These are phyloP conservation scores for Talaromyces sp. DNA, from an alignment of 2,329 filamentous ascomycete species.

Conservation along the genomic window DNA sequence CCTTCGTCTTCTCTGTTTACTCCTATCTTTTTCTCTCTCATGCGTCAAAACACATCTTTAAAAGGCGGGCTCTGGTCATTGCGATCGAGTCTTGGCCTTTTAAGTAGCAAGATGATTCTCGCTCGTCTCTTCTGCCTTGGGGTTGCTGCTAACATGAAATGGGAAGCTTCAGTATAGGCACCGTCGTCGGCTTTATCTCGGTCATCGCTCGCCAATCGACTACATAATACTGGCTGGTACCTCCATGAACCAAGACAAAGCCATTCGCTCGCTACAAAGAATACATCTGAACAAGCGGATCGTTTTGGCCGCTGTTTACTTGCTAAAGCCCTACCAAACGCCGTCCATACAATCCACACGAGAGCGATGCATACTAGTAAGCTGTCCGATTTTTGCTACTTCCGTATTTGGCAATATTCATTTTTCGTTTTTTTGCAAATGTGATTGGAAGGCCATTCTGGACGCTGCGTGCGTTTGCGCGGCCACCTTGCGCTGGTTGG, in stretches of 20 bases:
- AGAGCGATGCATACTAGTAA: background rate
- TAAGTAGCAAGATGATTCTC: background rate
- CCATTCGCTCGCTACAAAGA: background rate
- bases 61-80: background rate
- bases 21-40: background rate
- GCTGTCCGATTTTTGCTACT: background rate
- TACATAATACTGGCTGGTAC: background rate
- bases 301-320: background rate
- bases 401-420: background rate
- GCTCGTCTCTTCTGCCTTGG: background rate
- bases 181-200: background rate
- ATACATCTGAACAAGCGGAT: background rate
- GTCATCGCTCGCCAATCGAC: background rate
- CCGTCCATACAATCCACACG: background rate
- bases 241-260: background rate
- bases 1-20: background rate
- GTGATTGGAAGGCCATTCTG: conserved; percentile 11
- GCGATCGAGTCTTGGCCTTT: background rate
- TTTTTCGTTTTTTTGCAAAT: background rate
- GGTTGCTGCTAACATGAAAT: background rate
- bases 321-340: background rate
- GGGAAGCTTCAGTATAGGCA: background rate
- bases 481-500: conserved; percentile 2
- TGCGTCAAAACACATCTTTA: background rate
- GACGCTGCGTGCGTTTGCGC: conserved; percentile 5